These are phyloP conservation scores for Lithocarpus polystachyus DNA, from an alignment of 306 rosid genomes.

Conservation along the genomic window DNA sequence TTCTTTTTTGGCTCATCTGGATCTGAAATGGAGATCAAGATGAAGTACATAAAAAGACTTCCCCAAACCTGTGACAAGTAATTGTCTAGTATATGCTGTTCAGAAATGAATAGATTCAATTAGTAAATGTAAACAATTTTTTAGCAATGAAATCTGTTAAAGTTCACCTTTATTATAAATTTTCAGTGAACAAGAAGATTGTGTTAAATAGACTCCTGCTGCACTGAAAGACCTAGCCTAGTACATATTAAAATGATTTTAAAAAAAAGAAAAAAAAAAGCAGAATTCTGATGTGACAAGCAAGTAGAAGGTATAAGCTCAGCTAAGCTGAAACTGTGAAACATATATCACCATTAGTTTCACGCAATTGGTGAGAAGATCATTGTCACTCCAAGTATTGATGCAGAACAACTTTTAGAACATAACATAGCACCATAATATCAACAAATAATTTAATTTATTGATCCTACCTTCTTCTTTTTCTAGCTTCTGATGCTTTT, in stretches of 20 bases:
- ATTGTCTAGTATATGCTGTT: conserved; percentile 14
- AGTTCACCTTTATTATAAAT: not conserved
- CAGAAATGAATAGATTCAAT: not conserved
- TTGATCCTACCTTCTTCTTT: conserved; percentile 51
- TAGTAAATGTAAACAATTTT: not conserved
- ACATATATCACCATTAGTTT: not conserved
- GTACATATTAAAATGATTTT: not conserved
- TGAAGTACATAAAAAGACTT: not conserved
- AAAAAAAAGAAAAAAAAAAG: not conserved
- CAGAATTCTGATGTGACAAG: conserved; percentile 3
- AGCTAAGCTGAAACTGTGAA: not conserved
- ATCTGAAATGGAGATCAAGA: conserved; percentile 31
- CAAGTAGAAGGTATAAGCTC: not conserved
- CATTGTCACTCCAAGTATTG: conserved; percentile 3
- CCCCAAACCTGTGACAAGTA: not conserved
- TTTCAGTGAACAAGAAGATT: not conserved
- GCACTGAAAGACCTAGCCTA: not conserved
- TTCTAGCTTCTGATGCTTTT: conserved; percentile 49
- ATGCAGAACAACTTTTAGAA: not conserved
- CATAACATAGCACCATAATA: not conserved
- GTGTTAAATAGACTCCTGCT: not conserved
- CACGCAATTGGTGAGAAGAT: not conserved
- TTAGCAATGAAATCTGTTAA: not conserved
- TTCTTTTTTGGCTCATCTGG: conserved; percentile 45
- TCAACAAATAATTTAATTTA: not conserved